Conservation (phyloP, 1,284 basidiomycete species). For the Cutaneotrichosporon sp. region DNA sequence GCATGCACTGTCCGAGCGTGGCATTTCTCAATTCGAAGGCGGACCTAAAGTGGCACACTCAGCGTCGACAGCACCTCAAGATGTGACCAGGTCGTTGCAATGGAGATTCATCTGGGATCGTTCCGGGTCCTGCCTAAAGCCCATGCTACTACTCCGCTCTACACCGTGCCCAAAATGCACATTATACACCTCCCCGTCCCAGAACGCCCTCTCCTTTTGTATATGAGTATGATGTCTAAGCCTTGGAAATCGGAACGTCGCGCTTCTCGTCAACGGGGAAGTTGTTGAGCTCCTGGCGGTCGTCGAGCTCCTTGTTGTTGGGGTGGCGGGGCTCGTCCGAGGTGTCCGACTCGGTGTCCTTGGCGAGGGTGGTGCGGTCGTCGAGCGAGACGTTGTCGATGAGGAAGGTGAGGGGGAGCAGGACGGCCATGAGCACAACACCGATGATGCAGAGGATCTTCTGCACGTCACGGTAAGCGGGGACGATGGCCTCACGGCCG, state of each 20-base stretch:
- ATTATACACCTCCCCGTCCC: neutral
- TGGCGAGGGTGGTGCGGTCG: constrained; percentile 19
- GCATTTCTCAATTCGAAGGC: too few relatives aligned
- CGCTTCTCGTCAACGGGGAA: neutral
- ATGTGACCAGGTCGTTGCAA: too few relatives aligned
- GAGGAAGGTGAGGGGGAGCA: constrained; percentile 32
- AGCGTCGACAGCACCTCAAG: too few relatives aligned
- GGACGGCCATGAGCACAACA: constrained; percentile 35
- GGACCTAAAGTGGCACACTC: too few relatives aligned
- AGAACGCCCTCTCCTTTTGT: neutral
- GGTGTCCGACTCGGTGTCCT: neutral
- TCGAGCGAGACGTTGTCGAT: constrained; percentile 41
- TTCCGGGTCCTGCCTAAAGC: too few relatives aligned
- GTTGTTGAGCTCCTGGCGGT: neutral
- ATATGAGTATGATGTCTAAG: neutral
- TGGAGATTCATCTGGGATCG: too few relatives aligned
- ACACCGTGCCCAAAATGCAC: neutral
- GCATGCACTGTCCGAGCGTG: too few relatives aligned
- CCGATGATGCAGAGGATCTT: constrained; percentile 43
- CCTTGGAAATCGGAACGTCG: neutral
- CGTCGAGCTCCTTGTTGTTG: neutral
- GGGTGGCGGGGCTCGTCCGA: neutral
- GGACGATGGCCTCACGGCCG: constrained; percentile 42
- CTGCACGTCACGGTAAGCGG: constrained; percentile 47
- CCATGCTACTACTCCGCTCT: too few relatives aligned